These are phyloP conservation scores for Lactifluus hygrophoroides DNA, from an alignment of 768 basidiomycete species.

Conservation along the genomic window DNA sequence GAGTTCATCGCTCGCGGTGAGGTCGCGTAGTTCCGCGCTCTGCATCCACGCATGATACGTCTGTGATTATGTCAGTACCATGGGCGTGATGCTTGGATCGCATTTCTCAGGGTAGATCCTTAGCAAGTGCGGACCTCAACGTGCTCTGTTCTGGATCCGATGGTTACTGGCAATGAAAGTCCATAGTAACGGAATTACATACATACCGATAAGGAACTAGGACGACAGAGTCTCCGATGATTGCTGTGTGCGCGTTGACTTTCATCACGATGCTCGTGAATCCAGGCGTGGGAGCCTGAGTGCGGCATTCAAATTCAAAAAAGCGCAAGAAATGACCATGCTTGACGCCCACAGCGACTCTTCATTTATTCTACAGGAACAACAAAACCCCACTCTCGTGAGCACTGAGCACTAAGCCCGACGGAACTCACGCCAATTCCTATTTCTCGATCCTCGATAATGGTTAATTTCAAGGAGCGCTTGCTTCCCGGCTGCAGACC, in stretches of 20 bases:
- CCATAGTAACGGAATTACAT: not conserved
- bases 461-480: too few relatives aligned
- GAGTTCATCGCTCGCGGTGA: slow-evolving; percentile 82
- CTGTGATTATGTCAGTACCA: slow-evolving; percentile 29
- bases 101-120: not conserved
- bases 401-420: too few relatives aligned
- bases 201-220: slow-evolving; percentile 71
- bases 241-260: slow-evolving; percentile 53
- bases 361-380: too few relatives aligned
- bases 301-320: too few relatives aligned
- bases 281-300: too few relatives aligned
- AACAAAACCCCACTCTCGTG: too few relatives aligned
- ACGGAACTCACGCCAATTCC: too few relatives aligned
- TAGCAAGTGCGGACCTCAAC: slow-evolving; percentile 29
- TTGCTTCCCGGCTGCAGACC: too few relatives aligned
- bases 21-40: slow-evolving; percentile 54
- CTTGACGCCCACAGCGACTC: too few relatives aligned
- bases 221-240: slow-evolving; percentile 59
- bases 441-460: too few relatives aligned
- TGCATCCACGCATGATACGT: slow-evolving; percentile 90
- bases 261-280: slow-evolving; percentile 47
- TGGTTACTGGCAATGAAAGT: not conserved
- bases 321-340: too few relatives aligned
- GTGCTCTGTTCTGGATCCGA: slow-evolving; percentile 30
- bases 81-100: not conserved